A percentile compares a stretch with the other conserved stretches of the same genome.
Conservation (phyloP, 768 basidiomycete genomes). For the Pulveroboletus sp. region DNA sequence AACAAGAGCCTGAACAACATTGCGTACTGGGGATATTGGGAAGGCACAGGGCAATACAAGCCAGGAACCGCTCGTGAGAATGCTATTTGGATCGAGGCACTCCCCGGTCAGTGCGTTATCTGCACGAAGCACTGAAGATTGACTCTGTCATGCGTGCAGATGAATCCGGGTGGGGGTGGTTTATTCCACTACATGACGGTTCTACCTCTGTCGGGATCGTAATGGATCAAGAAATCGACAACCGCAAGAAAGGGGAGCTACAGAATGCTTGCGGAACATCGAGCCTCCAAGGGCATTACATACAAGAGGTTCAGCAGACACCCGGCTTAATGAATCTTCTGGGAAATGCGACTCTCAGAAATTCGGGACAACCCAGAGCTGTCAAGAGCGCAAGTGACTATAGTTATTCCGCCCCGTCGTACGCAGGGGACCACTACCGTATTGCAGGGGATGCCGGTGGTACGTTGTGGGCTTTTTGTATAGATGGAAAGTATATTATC, state of each 20-base stretch:
- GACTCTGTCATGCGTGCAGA: slow-evolving; percentile 31
- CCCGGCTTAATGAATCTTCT: not conserved
- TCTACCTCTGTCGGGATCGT: slow-evolving; percentile 41
- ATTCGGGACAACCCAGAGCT: not conserved
- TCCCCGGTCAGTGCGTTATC: slow-evolving; percentile 9
- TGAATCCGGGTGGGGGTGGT: slow-evolving; percentile 54
- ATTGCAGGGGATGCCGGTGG: slow-evolving; percentile 30
- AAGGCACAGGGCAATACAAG: slow-evolving; percentile 25
- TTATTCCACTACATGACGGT: slow-evolving; percentile 42
- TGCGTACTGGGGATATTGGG: slow-evolving; percentile 38
- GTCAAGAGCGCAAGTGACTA: slow-evolving; percentile 45
- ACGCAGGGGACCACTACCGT: slow-evolving; percentile 36
- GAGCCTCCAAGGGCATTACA: not conserved
- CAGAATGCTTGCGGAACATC: not conserved
- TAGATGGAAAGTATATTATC: not conserved
- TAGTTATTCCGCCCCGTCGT: slow-evolving; percentile 48
- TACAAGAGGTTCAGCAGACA: not conserved
- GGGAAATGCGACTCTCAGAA: slow-evolving; percentile 1
- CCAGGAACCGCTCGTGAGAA: slow-evolving; percentile 31
- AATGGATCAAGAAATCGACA: slow-evolving; percentile 37
- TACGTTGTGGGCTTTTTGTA: not conserved
- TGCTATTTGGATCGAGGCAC: slow-evolving; percentile 34
- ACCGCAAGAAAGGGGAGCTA: slow-evolving; percentile 17
- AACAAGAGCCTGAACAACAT: slow-evolving; percentile 32
- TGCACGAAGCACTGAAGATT: not conserved